Conservation (phyloP, 192 early-diverging fungal species). For the Linnemannia elongata region DNA sequence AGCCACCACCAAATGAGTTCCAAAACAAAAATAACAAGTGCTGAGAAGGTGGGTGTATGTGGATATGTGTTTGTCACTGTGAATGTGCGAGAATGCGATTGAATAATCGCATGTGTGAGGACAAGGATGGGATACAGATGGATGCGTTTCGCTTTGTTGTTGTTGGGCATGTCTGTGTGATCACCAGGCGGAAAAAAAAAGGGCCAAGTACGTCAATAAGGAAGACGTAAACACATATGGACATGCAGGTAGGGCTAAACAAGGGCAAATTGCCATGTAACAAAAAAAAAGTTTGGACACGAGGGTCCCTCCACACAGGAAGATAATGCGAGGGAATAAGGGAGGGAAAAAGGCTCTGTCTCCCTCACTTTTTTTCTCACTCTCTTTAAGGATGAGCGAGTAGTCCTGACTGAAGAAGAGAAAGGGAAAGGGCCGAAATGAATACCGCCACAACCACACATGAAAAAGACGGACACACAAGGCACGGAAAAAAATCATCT, state of each 20-base stretch:
- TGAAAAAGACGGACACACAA: background rate
- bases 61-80: no score
- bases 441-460: slow-evolving; percentile 2
- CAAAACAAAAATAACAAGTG: background rate
- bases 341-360: background rate
- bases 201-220: slow-evolving; percentile 3
- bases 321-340: slow-evolving; percentile 8
- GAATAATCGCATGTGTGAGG: background rate
- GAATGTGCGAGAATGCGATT: background rate
- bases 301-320: slow-evolving; percentile 1
- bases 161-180: background rate
- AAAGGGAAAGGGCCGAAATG: slow-evolving; percentile 10
- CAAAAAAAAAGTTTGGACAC: background rate
- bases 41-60: background rate
- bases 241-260: background rate
- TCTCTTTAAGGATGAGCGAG: background rate
- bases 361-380: background rate
- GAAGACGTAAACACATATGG: background rate
- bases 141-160: background rate
- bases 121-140: background rate
- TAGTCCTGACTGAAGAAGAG: background rate
- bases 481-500: background rate
- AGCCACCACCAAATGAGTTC: background rate
- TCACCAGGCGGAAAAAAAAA: slow-evolving; percentile 5
- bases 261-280: background rate